Base-by-base conservation (phyloP, 2,329 filamentous ascomycete species). In the Aspergillus sp. region DNA sequence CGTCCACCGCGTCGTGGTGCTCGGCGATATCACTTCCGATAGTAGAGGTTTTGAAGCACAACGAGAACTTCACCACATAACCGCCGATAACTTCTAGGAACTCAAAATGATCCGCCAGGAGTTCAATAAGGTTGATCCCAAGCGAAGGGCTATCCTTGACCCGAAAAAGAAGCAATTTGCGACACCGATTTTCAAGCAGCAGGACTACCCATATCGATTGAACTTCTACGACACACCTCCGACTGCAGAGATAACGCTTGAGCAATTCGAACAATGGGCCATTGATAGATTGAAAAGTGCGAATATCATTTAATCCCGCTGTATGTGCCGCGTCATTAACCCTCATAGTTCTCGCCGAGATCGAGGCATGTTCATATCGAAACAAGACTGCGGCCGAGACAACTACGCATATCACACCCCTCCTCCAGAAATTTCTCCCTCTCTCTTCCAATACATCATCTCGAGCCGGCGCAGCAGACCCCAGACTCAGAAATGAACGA, bases 181-280 rank as follows among this genome's bases (percentile, higher is more conserved):
- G 57, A 82, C 86, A 19, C 85, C 91, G 17, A 80, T 83, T 55
- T 96, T 87, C 80, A 88, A 90, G 74, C 86, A 91, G 64, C 83
- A 88, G 56, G 82, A 89, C 44, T 99, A 98, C 73, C 86, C 88
- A 14, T 84, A 93, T 74, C 89, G 93, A 56, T 84, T 99, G 69
- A 99, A 96, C 80, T 93, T 97, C 76, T 99, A 99, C 78, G 80
- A 86, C 44, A 83, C 88, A 24, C 90, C 95, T 46, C 95, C 95
- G 0, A 97, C 92, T 0, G 90, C 90, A 48, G 95, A 99, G 71
- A 95, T 99, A 66, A 96, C 91, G 0, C 86, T 99, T 43, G 95
- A 99, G 72, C 88, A 99, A 72, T 99, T 99, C 69, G 95, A 99
- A 73, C 92, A 96, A 83, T 99, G 95, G 95, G 95, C 93, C 11